Evolutionary conservation across 1,284 basidiomycete genomes (phyloP), one percentile per base, ranked within the genome.

Genomic region (Lentinus polychrous): DNA sequence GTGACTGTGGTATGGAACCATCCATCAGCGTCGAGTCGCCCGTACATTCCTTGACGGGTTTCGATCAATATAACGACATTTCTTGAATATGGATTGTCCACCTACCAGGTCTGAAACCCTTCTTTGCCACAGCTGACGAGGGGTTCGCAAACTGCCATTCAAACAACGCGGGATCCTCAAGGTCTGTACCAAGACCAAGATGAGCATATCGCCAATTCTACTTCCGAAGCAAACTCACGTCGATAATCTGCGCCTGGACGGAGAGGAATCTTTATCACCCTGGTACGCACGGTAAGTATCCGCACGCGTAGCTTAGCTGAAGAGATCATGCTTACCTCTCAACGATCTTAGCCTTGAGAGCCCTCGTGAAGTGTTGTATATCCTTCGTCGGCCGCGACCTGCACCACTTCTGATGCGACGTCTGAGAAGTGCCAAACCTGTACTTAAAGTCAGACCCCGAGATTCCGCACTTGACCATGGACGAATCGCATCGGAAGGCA

Each of bases 1-100:
- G 84, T 86, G 12, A 87, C 80, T 0, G 79, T 86, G 0, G 86
- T 86, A 41, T 74, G 73, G 58, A 88, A 88, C 59, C 72, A 76
- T 2, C 57, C 57, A 17, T 76, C 60, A 40, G 64, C 60, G 52
- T 81, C 74, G 12, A 86, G 66, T 8, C 85, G 73, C 8, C 77
- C 78, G 52, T 86, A 88, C 31, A 75, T 58, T 17, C 76, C 83
- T 83, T n/a, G n/a, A n/a, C n/a, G 48, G 18, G 11, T n/a, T 33
- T 12, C 32, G 39, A 6, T 42, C 39, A 42, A 37, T 2, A 45
- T 34, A 40, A 37, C 46, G 2, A 35, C 8, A 32, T 22, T 43
- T 4, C 31, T 3, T 46, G 12, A 15, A n/a, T 7, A 17, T 48
- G 20, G 46, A 45, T 34, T 15, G 14, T 43, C 36, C 14, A 51